These are phyloP conservation scores for Pythium insidiosum DNA, from an alignment of 352 stramenopile genomes.

Conservation along the genomic window DNA sequence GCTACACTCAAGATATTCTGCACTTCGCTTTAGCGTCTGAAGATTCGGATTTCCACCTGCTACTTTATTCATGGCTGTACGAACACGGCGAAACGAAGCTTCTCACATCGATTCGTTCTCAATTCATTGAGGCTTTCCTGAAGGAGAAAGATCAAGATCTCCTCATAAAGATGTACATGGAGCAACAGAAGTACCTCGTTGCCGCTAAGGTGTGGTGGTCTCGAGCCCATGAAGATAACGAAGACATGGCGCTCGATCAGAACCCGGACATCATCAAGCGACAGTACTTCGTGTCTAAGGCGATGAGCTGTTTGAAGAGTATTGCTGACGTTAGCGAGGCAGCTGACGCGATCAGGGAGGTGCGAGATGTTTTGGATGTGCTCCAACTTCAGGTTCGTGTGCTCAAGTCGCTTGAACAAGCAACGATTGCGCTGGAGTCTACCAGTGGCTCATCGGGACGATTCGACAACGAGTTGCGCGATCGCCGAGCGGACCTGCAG, in stretches of 20 bases:
- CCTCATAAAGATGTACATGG: constrained; percentile 82
- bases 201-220: constrained; percentile 81
- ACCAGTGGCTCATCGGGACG: no score
- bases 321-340: constrained; percentile 67
- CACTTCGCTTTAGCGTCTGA: constrained; percentile 66
- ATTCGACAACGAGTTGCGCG: constrained; percentile 33
- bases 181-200: constrained; percentile 78
- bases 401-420: constrained; percentile 64
- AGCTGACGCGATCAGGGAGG: constrained; percentile 62
- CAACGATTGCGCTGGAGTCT: constrained; percentile 55
- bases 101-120: constrained; percentile 54
- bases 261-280: constrained; percentile 76
- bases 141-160: constrained; percentile 81
- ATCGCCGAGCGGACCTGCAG: constrained; percentile 52
- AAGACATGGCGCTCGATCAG: constrained; percentile 31
- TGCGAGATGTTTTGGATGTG: constrained; percentile 77
- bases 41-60: constrained; percentile 61
- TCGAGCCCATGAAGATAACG: constrained; percentile 38
- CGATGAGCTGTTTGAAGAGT: constrained; percentile 68
- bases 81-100: constrained; percentile 52
- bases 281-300: constrained; percentile 79
- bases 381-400: constrained; percentile 79
- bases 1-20: constrained; percentile 68
- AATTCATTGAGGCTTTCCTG: constrained; percentile 78
- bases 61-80: constrained; percentile 81